Evolutionary conservation across 768 basidiomycete genomes (phyloP).

Genomic region (Lentinus brumalis): DNA sequence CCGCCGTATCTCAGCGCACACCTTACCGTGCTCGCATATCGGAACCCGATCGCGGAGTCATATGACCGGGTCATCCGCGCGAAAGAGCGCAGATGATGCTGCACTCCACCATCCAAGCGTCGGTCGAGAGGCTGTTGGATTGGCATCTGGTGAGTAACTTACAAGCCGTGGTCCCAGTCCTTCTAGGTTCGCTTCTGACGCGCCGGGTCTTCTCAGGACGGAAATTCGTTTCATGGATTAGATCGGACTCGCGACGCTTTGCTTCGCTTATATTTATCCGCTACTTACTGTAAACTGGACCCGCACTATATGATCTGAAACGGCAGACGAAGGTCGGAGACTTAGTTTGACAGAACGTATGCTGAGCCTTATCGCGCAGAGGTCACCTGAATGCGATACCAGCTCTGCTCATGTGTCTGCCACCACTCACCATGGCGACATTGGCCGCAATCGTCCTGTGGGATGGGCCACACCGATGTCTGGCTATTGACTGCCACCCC

Average conservation of each 20-base stretch:
- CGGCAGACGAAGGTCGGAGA: not conserved
- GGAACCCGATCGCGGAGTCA: slow-evolving; percentile 69
- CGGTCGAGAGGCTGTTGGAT: not conserved
- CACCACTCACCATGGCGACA: slow-evolving; percentile 15
- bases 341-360: not conserved
- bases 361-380: not conserved
- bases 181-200: not conserved
- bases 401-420: not conserved
- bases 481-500: too few relatives aligned
- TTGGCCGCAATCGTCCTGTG: slow-evolving; percentile 1
- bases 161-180: not conserved
- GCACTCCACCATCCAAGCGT: not conserved
- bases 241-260: slow-evolving; percentile 5
- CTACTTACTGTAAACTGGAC: slow-evolving; percentile 16
- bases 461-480: not conserved
- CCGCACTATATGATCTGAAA: slow-evolving; percentile 1
- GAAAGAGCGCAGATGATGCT: slow-evolving; percentile 39
- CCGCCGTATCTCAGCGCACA: slow-evolving; percentile 73
- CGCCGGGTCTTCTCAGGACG: not conserved
- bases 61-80: slow-evolving; percentile 67
- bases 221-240: not conserved
- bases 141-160: slow-evolving; percentile 8
- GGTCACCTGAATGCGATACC: slow-evolving; percentile 2
- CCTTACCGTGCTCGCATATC: slow-evolving; percentile 64
- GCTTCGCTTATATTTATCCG: slow-evolving; percentile 18